Evolutionary conservation across 768 basidiomycete species (phyloP), one percentile per base, ranked within the genome.

Genomic region (Gymnopilus junonius): DNA sequence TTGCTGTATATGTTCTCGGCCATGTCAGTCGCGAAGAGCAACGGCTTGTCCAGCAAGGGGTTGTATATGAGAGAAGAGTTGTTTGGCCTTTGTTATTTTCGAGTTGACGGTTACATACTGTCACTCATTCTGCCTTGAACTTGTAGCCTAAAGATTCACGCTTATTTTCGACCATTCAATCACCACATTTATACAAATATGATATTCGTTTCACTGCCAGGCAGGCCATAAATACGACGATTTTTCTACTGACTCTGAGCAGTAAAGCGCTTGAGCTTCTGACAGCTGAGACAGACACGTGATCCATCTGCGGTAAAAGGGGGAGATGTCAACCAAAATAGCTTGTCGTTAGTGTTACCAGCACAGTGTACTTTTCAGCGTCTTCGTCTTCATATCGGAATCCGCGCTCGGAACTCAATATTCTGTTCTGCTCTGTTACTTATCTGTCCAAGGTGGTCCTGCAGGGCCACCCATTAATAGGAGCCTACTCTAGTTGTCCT

Each of bases 1-100:
- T 90, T 93, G 84, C 88, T 91, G 81, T 93, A 94, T 73, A 93
- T 91, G 82, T 93, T 93, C 82, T 94, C 92, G 75, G 92, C 91
- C 92, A 94, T 94, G 76, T 66, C 70, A 62, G 65, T 63, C 59
- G 60, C 34, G 50, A 67, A 64, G 53, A 61, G 68, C 61, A 68
- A 71, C 66, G 68, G 67, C 72, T 71, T 72, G 72, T 68, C 75
- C 74, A 70, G 71, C 70, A 72, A 69, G 71, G 67, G 69, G 63
- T 70, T 63, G 64, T 59, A 67, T 25, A 51, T 31, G 29, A 67
- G 56, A 62, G 62, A 68, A 61, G 64, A 62, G 67, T 65, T 69
- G 67, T 70, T 66, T 51, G 63, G 66, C 66, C 64, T 61, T 67
- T 70, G 69, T 72, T 72, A 69, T 70, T 70, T 65, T 66, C 65